Conservation (phyloP, 768 basidiomycete genomes). For the Suillus weaverae region DNA sequence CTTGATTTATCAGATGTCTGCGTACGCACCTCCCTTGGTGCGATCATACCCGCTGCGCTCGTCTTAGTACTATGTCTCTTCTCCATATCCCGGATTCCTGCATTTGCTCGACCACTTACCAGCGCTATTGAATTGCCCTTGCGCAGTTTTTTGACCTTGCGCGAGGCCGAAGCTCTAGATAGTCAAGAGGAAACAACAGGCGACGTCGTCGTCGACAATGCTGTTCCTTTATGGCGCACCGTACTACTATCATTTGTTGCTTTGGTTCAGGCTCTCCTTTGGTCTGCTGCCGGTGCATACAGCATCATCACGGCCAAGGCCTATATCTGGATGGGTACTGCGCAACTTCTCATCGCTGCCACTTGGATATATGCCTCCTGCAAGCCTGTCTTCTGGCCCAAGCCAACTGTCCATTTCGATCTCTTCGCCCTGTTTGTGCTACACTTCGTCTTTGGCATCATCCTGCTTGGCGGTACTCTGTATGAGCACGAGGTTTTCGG, state of each 20-base stretch:
- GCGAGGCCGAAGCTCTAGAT: slow-evolving; percentile 55
- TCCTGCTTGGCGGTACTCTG: slow-evolving; percentile 54
- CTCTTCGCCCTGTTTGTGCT: slow-evolving; percentile 57
- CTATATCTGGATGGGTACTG: slow-evolving; percentile 35
- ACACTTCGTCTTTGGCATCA: slow-evolving; percentile 44
- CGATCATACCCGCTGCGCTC: slow-evolving; percentile 46
- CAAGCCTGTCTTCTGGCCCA: slow-evolving; percentile 53
- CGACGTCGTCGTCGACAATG: neutral
- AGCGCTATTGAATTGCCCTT: slow-evolving; percentile 31
- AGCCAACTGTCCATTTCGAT: slow-evolving; percentile 61
- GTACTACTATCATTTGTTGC: slow-evolving; percentile 56
- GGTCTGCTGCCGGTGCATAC: slow-evolving; percentile 64
- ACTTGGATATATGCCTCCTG: slow-evolving; percentile 69
- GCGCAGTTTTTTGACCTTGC: slow-evolving; percentile 45
- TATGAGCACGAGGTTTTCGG: slow-evolving; percentile 51
- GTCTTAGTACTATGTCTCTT: slow-evolving; percentile 45
- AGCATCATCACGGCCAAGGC: slow-evolving; percentile 40
- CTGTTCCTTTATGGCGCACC: slow-evolving; percentile 58
- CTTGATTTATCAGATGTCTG: slow-evolving; percentile 47
- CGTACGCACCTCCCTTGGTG: slow-evolving; percentile 52
- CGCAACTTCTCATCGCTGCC: slow-evolving; percentile 47
- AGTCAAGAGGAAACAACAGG: neutral
- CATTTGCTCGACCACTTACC: slow-evolving; percentile 18
- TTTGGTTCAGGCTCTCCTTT: slow-evolving; percentile 54
- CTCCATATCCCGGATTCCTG: slow-evolving; percentile 32